phyloP scores from a whole-genome alignment of 1,284 basidiomycete genomes.

The Malassezia nana region DNA sequence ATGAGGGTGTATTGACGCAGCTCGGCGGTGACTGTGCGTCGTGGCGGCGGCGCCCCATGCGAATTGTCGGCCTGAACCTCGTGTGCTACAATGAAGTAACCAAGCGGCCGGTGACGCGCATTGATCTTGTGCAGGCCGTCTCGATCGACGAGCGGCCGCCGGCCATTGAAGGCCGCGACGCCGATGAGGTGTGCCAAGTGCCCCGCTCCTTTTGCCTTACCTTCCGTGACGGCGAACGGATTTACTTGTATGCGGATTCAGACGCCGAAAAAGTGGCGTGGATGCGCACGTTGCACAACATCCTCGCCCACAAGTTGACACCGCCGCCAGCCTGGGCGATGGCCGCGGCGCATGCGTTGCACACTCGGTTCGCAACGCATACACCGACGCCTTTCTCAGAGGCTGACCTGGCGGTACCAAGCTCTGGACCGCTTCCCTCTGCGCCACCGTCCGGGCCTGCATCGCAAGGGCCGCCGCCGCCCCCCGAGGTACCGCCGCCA shows the following conservation, averaged over 20 bases:
- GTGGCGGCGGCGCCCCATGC: conserved; percentile 75
- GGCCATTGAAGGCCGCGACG: conserved; percentile 25
- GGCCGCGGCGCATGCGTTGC: conserved; percentile 6
- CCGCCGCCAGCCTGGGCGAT: conserved; percentile 40
- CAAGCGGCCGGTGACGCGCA: conserved; percentile 75
- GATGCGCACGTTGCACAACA: conserved; percentile 53
- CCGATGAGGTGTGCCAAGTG: conserved; percentile 54
- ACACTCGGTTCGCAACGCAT: neutral
- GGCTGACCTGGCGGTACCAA: neutral
- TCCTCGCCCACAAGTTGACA: conserved; percentile 27
- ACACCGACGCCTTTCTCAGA: neutral
- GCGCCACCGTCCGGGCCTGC: neutral
- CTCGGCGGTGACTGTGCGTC: conserved; percentile 83
- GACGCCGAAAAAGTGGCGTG: conserved; percentile 77
- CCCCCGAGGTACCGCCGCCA: neutral
- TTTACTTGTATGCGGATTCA: conserved; percentile 81
- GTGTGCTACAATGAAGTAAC: conserved; percentile 91
- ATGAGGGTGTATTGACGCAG: conserved; percentile 82
- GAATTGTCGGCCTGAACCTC: conserved; percentile 73
- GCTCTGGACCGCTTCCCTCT: neutral
- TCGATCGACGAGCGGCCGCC: conserved; percentile 67
- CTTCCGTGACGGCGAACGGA: conserved; percentile 70
- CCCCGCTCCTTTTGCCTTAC: conserved; percentile 76
- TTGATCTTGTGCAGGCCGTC: conserved; percentile 76
- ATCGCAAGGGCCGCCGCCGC: neutral